Evolutionary conservation across 371 early-diverging fungal genomes (phyloP).

Genomic region (Mucor circinelloides): DNA sequence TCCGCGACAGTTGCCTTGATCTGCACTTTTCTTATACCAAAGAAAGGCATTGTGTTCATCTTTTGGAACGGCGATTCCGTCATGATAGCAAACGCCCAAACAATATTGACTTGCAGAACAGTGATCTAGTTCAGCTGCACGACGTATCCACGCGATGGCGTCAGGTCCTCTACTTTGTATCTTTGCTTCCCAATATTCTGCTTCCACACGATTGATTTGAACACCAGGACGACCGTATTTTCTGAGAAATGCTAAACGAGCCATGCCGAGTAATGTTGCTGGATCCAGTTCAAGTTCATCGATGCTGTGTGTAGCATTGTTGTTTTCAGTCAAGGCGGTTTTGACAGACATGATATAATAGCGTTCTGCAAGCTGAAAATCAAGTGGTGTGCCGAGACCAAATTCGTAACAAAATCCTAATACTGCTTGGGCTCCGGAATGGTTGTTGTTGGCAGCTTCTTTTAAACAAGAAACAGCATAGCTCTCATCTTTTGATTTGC

Average conservation of each 20-base stretch:
- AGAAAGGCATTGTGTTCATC: conserved; percentile 60
- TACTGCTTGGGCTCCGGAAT: conserved; percentile 52
- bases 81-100: conserved; percentile 76
- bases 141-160: conserved; percentile 53
- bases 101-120: conserved; percentile 57
- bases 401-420: conserved; percentile 82
- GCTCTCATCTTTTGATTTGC: conserved; percentile 39
- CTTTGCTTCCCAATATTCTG: conserved; percentile 62
- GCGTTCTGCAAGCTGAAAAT: conserved; percentile 61
- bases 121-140: conserved; percentile 54
- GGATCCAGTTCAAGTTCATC: conserved; percentile 35
- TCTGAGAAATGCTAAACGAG: conserved; percentile 73
- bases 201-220: conserved; percentile 70
- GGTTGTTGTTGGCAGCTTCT: conserved; percentile 41
- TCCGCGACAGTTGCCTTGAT: conserved; percentile 67
- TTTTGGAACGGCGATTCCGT: conserved; percentile 67
- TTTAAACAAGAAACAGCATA: conserved; percentile 50
- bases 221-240: conserved; percentile 80
- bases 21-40: conserved; percentile 68
- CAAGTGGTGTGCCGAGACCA: conserved; percentile 65
- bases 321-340: conserved; percentile 37
- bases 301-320: not conserved
- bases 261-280: conserved; percentile 59
- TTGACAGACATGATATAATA: conserved; percentile 53
- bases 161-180: conserved; percentile 21